phyloP scores from a whole-genome alignment of 306 rosid genomes.

The Amphicarpaea edgeworthii region DNA sequence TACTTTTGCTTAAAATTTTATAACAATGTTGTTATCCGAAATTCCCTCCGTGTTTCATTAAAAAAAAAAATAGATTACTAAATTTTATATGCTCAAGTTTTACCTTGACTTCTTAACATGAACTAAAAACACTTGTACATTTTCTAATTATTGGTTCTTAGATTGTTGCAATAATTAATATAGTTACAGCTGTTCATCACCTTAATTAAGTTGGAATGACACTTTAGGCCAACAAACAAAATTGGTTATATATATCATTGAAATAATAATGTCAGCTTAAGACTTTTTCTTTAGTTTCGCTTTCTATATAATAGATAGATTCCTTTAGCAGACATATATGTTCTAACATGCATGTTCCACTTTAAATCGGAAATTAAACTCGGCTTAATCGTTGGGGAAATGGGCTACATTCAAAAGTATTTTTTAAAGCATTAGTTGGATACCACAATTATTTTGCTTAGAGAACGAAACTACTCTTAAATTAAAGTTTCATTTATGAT shows the following conservation, averaged over 20 bases:
- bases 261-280: conserved; percentile 19
- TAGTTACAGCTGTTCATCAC: conserved; percentile 41
- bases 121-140: background rate
- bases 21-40: conserved; percentile 45
- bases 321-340: conserved; percentile 39
- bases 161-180: conserved; percentile 13
- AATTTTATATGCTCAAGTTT: conserved; percentile 16
- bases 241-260: background rate
- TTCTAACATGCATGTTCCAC: conserved; percentile 48
- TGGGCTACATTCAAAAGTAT: conserved; percentile 32
- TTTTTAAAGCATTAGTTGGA: conserved; percentile 34
- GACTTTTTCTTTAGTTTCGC: background rate
- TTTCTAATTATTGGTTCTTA: conserved; percentile 35
- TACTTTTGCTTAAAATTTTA: conserved; percentile 38
- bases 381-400: conserved; percentile 37
- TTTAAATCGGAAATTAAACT: conserved; percentile 29
- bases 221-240: conserved; percentile 40
- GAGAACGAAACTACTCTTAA: conserved; percentile 16
- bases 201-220: conserved; percentile 41
- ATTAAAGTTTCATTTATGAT: conserved; percentile 4
- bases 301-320: conserved; percentile 31
- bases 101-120: conserved; percentile 33
- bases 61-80: background rate
- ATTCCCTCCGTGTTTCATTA: conserved; percentile 56
- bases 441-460: conserved; percentile 5